Percentiles rank a stretch among this genome's conserved stretches.
These are phyloP conservation scores for Byssoonygena ceratinophila DNA, from an alignment of 2,329 filamentous ascomycete species.

Conservation along the genomic window DNA sequence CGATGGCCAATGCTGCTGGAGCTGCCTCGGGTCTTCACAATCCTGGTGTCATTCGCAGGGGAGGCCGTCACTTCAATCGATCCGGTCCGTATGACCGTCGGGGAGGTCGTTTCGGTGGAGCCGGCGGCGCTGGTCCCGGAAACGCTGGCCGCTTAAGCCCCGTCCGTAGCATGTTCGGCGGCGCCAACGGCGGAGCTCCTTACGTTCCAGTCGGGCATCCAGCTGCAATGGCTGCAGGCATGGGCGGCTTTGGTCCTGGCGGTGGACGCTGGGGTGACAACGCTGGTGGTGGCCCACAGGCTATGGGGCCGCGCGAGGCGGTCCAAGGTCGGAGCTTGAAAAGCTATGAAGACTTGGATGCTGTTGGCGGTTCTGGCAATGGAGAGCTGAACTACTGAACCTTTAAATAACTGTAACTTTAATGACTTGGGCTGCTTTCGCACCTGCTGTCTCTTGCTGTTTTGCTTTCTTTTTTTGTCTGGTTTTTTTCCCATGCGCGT, in stretches of 20 bases:
- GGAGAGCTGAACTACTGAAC: slow-evolving; percentile 80
- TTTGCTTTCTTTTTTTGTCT: background rate
- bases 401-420: background rate
- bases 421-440: background rate
- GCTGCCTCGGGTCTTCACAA: slow-evolving; percentile 40
- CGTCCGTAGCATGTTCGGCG: slow-evolving; percentile 29
- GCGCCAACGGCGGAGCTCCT: slow-evolving; percentile 23
- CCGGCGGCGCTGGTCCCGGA: slow-evolving; percentile 34
- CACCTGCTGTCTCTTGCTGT: background rate
- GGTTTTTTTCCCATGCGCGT: background rate
- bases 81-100: slow-evolving; percentile 66
- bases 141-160: slow-evolving; percentile 40
- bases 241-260: slow-evolving; percentile 34
- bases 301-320: slow-evolving; percentile 77
- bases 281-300: slow-evolving; percentile 56
- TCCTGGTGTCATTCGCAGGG: slow-evolving; percentile 57
- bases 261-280: slow-evolving; percentile 61
- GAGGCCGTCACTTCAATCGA: slow-evolving; percentile 53
- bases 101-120: slow-evolving; percentile 40
- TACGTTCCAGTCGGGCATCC: slow-evolving; percentile 34
- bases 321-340: slow-evolving; percentile 86
- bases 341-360: slow-evolving; percentile 95
- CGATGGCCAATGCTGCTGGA: slow-evolving; percentile 10
- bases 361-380: slow-evolving; percentile 60
- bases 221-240: slow-evolving; percentile 33